A percentile compares a stretch with the other conserved stretches of the same genome.
Conservation (phyloP, 257 asterid genomes). For the Leptodermis oblonga region DNA sequence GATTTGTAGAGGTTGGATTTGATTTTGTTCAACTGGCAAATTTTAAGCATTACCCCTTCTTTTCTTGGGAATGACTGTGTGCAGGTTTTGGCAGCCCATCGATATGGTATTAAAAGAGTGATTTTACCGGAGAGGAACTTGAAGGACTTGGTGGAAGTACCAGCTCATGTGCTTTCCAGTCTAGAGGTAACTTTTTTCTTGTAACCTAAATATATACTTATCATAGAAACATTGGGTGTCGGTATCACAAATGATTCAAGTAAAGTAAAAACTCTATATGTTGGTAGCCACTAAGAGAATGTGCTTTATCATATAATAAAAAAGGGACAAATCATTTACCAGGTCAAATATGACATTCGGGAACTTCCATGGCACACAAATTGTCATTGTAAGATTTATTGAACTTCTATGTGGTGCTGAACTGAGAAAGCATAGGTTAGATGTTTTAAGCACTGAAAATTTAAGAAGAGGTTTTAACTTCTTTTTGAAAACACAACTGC, state of each 20-base stretch:
- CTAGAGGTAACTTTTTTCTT: constrained; percentile 58
- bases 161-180: constrained; percentile 71
- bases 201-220: constrained; percentile 1
- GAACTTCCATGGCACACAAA: not conserved
- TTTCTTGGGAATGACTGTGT: constrained; percentile 7
- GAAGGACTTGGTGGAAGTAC: constrained; percentile 93
- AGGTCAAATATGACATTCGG: not conserved
- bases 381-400: not conserved
- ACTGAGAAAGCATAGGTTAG: not conserved
- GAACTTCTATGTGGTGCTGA: not conserved
- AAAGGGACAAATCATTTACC: not conserved
- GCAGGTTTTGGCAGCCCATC: constrained; percentile 97
- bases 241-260: not conserved
- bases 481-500: not conserved
- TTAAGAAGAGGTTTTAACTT: not conserved
- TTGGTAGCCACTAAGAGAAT: not conserved
- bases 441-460: not conserved
- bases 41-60: not conserved
- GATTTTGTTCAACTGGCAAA: not conserved
- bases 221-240: constrained; percentile 1
- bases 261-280: not conserved
- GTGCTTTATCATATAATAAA: not conserved
- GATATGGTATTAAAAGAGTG: constrained; percentile 90
- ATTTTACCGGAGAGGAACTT: constrained; percentile 92
- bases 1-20: not conserved